Percentiles rank a stretch among this genome's conserved stretches.
These are phyloP conservation scores for Solanum sitiens DNA, from an alignment of 257 asterid genomes.

Conservation along the genomic window DNA sequence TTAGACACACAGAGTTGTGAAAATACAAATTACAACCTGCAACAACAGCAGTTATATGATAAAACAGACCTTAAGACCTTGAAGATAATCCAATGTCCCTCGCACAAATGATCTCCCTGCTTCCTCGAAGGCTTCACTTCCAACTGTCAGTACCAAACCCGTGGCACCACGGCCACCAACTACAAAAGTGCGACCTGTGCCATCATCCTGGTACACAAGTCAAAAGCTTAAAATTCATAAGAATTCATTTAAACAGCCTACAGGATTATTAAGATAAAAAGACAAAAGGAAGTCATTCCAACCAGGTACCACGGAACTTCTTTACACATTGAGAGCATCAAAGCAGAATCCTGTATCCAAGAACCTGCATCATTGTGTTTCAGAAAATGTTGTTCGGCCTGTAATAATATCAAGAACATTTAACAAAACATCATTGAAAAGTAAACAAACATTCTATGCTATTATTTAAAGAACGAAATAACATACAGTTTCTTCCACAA, in stretches of 20 bases:
- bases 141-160: constrained; percentile 80
- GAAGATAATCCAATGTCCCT: constrained; percentile 93
- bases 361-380: constrained; percentile 99
- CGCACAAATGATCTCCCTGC: constrained; percentile 92
- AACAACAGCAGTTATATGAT: not conserved
- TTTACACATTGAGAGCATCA: constrained; percentile 94
- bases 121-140: constrained; percentile 95
- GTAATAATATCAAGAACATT: constrained; percentile 9
- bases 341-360: constrained; percentile 98
- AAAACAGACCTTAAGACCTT: constrained; percentile 80
- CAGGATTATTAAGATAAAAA: not conserved
- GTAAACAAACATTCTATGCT: not conserved
- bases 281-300: constrained; percentile 16
- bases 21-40: not conserved
- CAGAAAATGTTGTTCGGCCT: constrained; percentile 97
- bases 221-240: not conserved
- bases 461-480: not conserved
- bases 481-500: constrained; percentile 94
- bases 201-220: constrained; percentile 60
- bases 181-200: constrained; percentile 74
- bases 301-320: constrained; percentile 99
- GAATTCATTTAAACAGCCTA: not conserved
- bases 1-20: not conserved
- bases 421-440: not conserved
- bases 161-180: constrained; percentile 97